Evolutionary conservation across 768 basidiomycete genomes (phyloP).

Genomic region (Trametopsis cervina): DNA sequence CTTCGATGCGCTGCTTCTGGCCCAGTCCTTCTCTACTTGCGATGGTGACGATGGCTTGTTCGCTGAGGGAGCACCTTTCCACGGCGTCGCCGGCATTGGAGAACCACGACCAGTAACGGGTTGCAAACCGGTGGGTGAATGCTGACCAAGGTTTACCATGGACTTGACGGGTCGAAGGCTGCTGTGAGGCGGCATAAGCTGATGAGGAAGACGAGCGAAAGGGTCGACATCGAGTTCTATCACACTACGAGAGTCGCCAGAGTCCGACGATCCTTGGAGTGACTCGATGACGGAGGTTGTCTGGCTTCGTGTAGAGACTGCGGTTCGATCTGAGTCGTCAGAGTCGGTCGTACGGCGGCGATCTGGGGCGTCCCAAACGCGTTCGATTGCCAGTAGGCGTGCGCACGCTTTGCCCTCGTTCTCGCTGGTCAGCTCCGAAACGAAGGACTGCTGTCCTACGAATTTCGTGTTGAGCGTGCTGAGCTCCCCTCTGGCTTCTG

Average conservation of each 20-base stretch:
- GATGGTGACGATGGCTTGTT: background rate
- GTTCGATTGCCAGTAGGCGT: conserved; percentile 10
- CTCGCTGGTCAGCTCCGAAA: conserved; percentile 31
- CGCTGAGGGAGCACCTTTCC: background rate
- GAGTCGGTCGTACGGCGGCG: conserved; percentile 49
- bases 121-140: background rate
- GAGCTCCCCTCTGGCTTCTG: conserved; percentile 45
- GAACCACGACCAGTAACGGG: background rate
- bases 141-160: conserved; percentile 2
- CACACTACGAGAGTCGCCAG: background rate
- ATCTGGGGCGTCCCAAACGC: conserved; percentile 10
- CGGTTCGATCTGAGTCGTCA: conserved; percentile 57
- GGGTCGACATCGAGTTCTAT: background rate
- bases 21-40: conserved; percentile 10
- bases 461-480: conserved; percentile 38
- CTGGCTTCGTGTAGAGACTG: conserved; percentile 25
- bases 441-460: conserved; percentile 36
- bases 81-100: background rate
- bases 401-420: conserved; percentile 33
- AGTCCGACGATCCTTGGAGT: background rate
- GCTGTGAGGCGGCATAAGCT: background rate
- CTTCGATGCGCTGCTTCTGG: conserved; percentile 32
- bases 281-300: background rate
- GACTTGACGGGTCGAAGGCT: conserved; percentile 5
- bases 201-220: background rate